Evolutionary conservation across 2,329 filamentous ascomycete species (phyloP), one percentile per base, ranked within the genome.

Genomic region (Alternaria sp.): DNA sequence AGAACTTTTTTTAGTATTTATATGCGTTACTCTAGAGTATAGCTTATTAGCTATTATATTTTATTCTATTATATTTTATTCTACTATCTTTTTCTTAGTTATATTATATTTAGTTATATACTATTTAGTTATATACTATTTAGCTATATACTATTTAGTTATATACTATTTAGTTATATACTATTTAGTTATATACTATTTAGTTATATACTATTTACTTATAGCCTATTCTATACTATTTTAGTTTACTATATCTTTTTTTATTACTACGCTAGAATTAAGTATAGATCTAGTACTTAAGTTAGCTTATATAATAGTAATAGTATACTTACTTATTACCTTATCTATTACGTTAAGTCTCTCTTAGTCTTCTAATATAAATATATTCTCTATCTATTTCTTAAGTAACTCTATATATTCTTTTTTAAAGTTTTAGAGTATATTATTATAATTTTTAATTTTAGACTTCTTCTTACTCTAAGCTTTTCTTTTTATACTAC

Each of bases 371-470:
- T 51, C 55, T 33, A 21, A 3, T 0, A 25, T 51, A 51, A 44
- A 51, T n/a, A 64, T 56, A n/a, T 37, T 45, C 44, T 46, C 3
- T 23, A 28, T 15, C 21, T 49, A 11, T 57, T 9, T 37, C 47
- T 61, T 4, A 26, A 43, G 14, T 45, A 61, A 55, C 41, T 55
- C 33, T 23, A 12, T 20, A 50, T n/a, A n/a, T 55, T 61, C 58
- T 44, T 10, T 47, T 61, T 64, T 7, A 12, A 64, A 58, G 18
- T 61, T 54, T 54, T 14, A 21, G 30, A 58, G 28, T 23, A 15
- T 53, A n/a, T 58, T 14, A 23, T 51, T 14, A 58, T 58, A 20
- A 51, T 49, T 0, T 28, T 26, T 21, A 26, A 58, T 50, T 14
- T 3, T 26, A 46, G 23, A 53, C 18, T 53, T 46, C 23, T 43